These are phyloP conservation scores for Sonneratia caseolaris DNA, from an alignment of 345 rosid species.

Conservation along the genomic window DNA sequence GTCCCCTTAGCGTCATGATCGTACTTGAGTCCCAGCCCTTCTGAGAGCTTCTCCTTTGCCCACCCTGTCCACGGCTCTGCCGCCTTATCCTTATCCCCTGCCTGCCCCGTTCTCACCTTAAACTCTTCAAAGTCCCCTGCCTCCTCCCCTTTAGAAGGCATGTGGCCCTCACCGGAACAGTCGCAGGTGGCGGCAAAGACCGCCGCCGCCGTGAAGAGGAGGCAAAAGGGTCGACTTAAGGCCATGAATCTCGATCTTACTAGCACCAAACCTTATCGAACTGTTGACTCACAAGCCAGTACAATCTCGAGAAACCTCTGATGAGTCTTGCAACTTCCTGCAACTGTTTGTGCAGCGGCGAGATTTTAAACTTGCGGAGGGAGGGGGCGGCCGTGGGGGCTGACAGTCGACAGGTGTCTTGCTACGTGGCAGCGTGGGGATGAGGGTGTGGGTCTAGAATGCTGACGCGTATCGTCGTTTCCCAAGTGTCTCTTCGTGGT, in stretches of 20 bases:
- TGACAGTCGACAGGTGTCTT: slow-evolving; percentile 2
- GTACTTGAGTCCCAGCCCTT: slow-evolving; percentile 26
- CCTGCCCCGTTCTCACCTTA: neutral
- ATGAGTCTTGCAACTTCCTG: neutral
- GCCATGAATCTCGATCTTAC: slow-evolving; percentile 11
- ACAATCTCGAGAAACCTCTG: neutral
- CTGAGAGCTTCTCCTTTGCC: slow-evolving; percentile 43
- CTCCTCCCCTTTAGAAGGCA: slow-evolving; percentile 13
- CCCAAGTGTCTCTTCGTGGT: neutral
- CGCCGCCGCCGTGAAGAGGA: slow-evolving; percentile 2
- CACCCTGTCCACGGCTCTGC: slow-evolving; percentile 44
- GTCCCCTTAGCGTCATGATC: slow-evolving; percentile 21
- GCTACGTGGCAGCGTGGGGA: neutral
- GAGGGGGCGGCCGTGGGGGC: neutral
- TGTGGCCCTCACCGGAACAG: slow-evolving; percentile 16
- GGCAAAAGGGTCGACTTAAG: slow-evolving; percentile 7
- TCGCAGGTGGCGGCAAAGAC: slow-evolving; percentile 5
- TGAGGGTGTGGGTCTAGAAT: neutral
- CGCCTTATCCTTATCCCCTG: slow-evolving; percentile 1
- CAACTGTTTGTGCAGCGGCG: too few species aligned
- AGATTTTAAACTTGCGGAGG: neutral
- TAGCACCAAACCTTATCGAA: too few species aligned
- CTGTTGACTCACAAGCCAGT: too few species aligned
- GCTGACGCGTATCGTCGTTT: neutral
- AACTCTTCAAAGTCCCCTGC: neutral